Evolutionary conservation across 2,329 filamentous ascomycete species (phyloP), one percentile per base, ranked within the genome.

Genomic region (Ascosphaera pollenicola): DNA sequence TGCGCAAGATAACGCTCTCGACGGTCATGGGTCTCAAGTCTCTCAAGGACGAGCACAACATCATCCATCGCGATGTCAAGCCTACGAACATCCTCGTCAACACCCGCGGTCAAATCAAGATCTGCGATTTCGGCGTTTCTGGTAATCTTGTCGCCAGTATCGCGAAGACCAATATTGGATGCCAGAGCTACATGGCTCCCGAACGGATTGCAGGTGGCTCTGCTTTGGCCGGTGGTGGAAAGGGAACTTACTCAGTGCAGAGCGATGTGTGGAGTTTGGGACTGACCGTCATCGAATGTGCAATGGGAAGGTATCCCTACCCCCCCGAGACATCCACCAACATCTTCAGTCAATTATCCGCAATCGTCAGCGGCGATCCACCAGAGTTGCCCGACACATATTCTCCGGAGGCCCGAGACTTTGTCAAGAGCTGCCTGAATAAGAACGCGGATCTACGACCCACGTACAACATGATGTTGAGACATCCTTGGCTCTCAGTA

Each of bases 171-270:
- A 98, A 98, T 54, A 98, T 98, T 51, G 89, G 89, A 31, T 98
- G 89, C 52, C 89, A 98, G 60, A 94, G 85, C 53, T 98, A 98
- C 61, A 98, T 98, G 89, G 89, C 89, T 0, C 89, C 89, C 0
- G 89, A 98, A 58, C 68, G 89, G 46, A 98, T 98, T 50, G 83
- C 83, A 7, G 83, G 82, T 37, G 78, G 78, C 17, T 73, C 84
- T 51, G 73, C 80, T 42, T 70, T 78, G 44, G 68, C 73, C 3
- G 77, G 77, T 18, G 71, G 74, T 42, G 69, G 70, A 41, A 78
- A 77, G 42, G 87, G 87, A 41, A 92, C 87, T 2, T 98, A 98
- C 59, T 92, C 82, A 54, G 89, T 98, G 31, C 89, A 95, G 59
- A 93, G 83, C 54, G 89, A 98, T 54, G 87, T 98, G 43, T 98